These are phyloP conservation scores for Fusarium devonianum DNA, from an alignment of 2,329 filamentous ascomycete genomes.

Conservation along the genomic window DNA sequence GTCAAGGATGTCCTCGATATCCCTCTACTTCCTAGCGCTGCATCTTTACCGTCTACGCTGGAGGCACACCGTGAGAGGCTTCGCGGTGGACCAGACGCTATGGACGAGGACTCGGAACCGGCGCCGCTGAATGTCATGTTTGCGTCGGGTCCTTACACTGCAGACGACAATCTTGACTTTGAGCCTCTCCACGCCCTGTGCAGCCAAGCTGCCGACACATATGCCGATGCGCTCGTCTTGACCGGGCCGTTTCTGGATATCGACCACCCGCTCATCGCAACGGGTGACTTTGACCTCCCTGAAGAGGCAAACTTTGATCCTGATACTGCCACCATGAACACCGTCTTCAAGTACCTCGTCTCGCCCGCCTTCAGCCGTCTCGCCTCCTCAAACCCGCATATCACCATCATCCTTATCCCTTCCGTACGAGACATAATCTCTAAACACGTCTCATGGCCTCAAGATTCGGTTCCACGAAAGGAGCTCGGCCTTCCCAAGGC, in stretches of 20 bases:
- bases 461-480: constrained; percentile 67
- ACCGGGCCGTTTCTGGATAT: constrained; percentile 89
- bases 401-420: constrained; percentile 83
- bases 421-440: constrained; percentile 82
- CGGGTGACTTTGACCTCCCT: constrained; percentile 79
- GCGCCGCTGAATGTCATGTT: constrained; percentile 79
- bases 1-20: constrained; percentile 78
- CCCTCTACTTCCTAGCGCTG: constrained; percentile 77
- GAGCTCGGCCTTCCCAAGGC: constrained; percentile 82
- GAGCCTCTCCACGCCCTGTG: constrained; percentile 86
- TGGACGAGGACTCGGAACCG: constrained; percentile 60
- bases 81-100: constrained; percentile 67
- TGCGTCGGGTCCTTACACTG: constrained; percentile 87
- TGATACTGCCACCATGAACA: constrained; percentile 80
- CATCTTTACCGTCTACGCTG: constrained; percentile 71
- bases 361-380: constrained; percentile 76
- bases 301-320: constrained; percentile 72
- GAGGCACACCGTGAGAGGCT: constrained; percentile 74
- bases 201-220: constrained; percentile 74
- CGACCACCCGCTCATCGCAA: constrained; percentile 86
- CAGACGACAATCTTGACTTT: constrained; percentile 90
- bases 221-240: constrained; percentile 81
- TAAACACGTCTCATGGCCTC: constrained; percentile 87
- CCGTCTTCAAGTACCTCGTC: constrained; percentile 84
- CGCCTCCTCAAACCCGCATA: constrained; percentile 71